These are phyloP conservation scores for Talaromyces ruber DNA, from an alignment of 495 filamentous ascomycete species.

Conservation along the genomic window DNA sequence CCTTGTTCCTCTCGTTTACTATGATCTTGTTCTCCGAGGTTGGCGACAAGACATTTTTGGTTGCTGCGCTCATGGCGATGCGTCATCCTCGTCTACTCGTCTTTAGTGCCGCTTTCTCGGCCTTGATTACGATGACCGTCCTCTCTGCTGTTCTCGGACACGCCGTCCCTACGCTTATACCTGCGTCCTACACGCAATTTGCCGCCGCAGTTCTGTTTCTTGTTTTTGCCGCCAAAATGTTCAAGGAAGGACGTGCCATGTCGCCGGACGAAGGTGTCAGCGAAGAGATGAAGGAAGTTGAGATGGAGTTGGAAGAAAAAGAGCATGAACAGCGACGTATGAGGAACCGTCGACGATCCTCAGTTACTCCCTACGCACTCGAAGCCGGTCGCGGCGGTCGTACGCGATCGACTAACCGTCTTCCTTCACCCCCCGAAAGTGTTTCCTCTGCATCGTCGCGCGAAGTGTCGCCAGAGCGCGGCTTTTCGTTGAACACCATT, in stretches of 20 bases:
- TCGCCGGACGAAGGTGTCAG: conserved; percentile 76
- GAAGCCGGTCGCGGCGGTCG: conserved; percentile 40
- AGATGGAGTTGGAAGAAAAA: conserved; percentile 91
- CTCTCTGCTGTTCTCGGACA: conserved; percentile 96
- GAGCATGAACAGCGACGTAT: conserved; percentile 55
- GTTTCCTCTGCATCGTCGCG: conserved; percentile 49
- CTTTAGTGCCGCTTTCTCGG: conserved; percentile 87
- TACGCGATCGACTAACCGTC: conserved; percentile 37
- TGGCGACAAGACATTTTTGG: conserved; percentile 96
- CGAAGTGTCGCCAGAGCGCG: conserved; percentile 44
- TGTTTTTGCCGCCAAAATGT: conserved; percentile 76
- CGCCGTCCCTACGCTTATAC: conserved; percentile 82
- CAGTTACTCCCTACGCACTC: conserved; percentile 40
- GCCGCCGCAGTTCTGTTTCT: conserved; percentile 79
- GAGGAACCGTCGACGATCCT: conserved; percentile 41
- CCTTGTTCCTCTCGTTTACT: conserved; percentile 81
- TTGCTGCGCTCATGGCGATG: conserved; percentile 98
- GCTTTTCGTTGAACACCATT: conserved; percentile 28
- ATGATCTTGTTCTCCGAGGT: conserved; percentile 98
- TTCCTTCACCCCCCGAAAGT: conserved; percentile 45
- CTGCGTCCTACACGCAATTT: conserved; percentile 80
- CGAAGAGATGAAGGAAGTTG: conserved; percentile 96
- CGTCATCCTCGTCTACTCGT: conserved; percentile 89
- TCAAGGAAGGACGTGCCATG: conserved; percentile 86
- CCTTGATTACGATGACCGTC: conserved; percentile 87